A percentile compares a stretch with the other conserved stretches of the same genome.
phyloP scores from a whole-genome alignment of 2,329 filamentous ascomycete species.

The Fusarium sp. region DNA sequence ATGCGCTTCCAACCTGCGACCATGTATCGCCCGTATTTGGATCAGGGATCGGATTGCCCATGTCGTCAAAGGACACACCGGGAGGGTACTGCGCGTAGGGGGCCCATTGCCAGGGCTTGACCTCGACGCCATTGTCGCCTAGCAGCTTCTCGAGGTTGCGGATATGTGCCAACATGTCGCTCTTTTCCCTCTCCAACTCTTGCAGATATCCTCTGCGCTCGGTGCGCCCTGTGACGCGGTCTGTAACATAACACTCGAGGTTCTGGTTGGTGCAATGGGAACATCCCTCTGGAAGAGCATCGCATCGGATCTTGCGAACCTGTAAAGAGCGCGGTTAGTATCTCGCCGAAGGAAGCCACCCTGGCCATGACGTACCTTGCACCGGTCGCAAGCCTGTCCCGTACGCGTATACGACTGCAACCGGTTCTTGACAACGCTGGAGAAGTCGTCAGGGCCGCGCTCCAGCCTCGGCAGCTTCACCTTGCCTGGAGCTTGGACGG shows the following conservation, averaged over 20 bases:
- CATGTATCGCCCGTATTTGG: conserved; percentile 45
- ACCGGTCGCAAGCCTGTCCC: conserved; percentile 88
- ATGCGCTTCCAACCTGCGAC: conserved; percentile 49
- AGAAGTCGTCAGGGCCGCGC: conserved; percentile 63
- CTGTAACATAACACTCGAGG: conserved; percentile 85
- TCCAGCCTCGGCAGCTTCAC: conserved; percentile 64
- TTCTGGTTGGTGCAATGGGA: conserved; percentile 83
- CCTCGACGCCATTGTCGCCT: conserved; percentile 69
- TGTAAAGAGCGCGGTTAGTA: conserved; percentile 48
- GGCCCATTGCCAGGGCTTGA: conserved; percentile 61
- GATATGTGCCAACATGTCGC: conserved; percentile 74
- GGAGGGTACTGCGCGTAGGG: conserved; percentile 46
- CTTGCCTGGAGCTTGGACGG: conserved; percentile 50
- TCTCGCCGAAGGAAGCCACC: background rate
- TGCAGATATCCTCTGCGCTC: conserved; percentile 83
- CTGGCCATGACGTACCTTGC: conserved; percentile 71
- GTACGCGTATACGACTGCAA: conserved; percentile 71
- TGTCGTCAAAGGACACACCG: conserved; percentile 42
- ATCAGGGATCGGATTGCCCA: conserved; percentile 38
- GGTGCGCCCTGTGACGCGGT: conserved; percentile 85
- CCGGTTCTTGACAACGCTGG: conserved; percentile 66
- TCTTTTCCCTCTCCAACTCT: conserved; percentile 78
- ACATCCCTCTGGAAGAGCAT: conserved; percentile 83
- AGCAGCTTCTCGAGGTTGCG: conserved; percentile 76
- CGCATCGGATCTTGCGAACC: conserved; percentile 90